Conservation (phyloP, 106 monocot species). For the Dendrobium chrysotoxum region DNA sequence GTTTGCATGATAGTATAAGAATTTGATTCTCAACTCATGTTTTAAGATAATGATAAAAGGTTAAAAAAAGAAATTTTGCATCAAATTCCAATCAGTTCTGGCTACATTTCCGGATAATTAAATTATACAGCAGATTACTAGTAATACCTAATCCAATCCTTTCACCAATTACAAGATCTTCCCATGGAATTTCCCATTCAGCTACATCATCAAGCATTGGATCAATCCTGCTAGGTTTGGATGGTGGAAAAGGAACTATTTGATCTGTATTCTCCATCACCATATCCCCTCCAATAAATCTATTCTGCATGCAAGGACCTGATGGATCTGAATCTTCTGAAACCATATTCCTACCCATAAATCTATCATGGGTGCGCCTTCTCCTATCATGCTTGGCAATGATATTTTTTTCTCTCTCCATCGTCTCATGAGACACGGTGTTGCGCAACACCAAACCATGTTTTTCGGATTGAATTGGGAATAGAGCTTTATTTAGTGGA, state of each 20-base stretch:
- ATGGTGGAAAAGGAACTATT: conserved; percentile 17
- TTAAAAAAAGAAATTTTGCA: not conserved
- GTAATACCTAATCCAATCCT: conserved; percentile 96
- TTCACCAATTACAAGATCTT: conserved; percentile 92
- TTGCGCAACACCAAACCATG: conserved; percentile 13
- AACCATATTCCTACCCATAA: conserved; percentile 8
- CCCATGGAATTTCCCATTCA: conserved; percentile 92
- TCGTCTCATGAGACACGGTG: conserved; percentile 10
- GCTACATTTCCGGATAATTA: not conserved
- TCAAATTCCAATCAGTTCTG: not conserved
- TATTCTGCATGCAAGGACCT: conserved; percentile 20
- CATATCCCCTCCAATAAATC: conserved; percentile 30
- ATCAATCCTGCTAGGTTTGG: conserved; percentile 39
- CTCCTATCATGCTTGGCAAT: conserved; percentile 31
- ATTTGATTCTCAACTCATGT: not conserved
- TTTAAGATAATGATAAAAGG: not conserved
- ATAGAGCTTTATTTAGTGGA: conserved; percentile 12
- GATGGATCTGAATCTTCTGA: conserved; percentile 9
- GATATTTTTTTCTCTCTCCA: conserved; percentile 19
- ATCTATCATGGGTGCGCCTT: conserved; percentile 15
- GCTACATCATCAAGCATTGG: conserved; percentile 90
- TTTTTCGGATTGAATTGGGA: conserved; percentile 22
- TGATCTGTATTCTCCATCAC: conserved; percentile 26
- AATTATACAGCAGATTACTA: not conserved
- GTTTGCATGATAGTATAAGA: not conserved